These are phyloP conservation scores for Lentinula lateritia DNA, from an alignment of 768 basidiomycete genomes.

Conservation along the genomic window DNA sequence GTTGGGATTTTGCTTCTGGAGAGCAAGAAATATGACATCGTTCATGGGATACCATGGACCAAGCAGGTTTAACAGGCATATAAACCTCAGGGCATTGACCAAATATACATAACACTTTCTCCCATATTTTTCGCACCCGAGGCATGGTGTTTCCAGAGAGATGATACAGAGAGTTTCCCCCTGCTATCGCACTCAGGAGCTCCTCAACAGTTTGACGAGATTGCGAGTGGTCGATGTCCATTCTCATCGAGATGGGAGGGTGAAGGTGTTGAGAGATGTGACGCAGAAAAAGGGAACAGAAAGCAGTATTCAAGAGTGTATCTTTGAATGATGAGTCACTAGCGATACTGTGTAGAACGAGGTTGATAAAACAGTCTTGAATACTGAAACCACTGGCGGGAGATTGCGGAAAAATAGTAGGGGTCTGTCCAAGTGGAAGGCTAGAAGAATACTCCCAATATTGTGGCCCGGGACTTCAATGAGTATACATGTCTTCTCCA, in stretches of 20 bases:
- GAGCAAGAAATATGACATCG: no score
- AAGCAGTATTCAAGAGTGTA: background rate
- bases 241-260: background rate
- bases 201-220: background rate
- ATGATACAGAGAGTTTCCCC: background rate
- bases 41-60: background rate
- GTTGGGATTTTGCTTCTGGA: no score
- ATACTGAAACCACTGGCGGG: background rate
- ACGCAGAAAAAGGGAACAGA: background rate
- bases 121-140: background rate
- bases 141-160: background rate
- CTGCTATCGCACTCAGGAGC: background rate
- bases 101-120: background rate
- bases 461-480: background rate
- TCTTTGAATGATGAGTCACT: background rate
- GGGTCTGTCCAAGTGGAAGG: background rate
- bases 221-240: background rate
- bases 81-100: background rate
- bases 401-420: background rate
- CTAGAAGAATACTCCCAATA: background rate
- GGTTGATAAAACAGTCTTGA: background rate
- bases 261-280: background rate
- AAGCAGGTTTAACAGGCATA: background rate
- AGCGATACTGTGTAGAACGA: background rate
- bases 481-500: background rate